phyloP scores from a whole-genome alignment of 805 yeast genomes.

The Metschnikowia continentalis region DNA sequence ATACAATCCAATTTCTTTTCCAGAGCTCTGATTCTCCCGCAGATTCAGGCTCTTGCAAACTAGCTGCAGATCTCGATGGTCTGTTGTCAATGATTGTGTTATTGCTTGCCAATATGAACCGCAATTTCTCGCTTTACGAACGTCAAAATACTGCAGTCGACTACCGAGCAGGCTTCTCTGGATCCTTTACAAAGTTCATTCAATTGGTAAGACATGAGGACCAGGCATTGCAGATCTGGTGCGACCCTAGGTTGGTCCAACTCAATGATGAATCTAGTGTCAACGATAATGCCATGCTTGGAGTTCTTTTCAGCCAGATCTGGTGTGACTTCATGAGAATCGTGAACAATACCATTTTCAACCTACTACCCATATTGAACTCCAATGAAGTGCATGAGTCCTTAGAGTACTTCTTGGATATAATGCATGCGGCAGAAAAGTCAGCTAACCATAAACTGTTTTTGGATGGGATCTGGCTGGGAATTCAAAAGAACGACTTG shows the following conservation, averaged over 20 bases:
- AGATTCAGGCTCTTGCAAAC: neutral
- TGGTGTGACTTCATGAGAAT: slow-evolving; percentile 37
- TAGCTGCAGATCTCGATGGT: slow-evolving; percentile 4
- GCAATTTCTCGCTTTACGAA: slow-evolving; percentile 20
- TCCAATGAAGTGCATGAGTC: slow-evolving; percentile 19
- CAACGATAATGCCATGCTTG: slow-evolving; percentile 20
- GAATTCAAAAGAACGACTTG: slow-evolving; percentile 12
- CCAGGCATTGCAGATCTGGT: slow-evolving; percentile 27
- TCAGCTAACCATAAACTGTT: slow-evolving; percentile 23
- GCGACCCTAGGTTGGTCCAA: slow-evolving; percentile 28
- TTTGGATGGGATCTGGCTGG: slow-evolving; percentile 13
- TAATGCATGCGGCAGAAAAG: slow-evolving; percentile 22
- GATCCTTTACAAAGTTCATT: slow-evolving; percentile 20
- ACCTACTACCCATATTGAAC: slow-evolving; percentile 23
- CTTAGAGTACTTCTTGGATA: slow-evolving; percentile 16
- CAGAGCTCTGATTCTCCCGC: slow-evolving; percentile 14
- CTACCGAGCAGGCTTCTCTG: slow-evolving; percentile 16
- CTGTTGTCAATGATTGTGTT: slow-evolving; percentile 12
- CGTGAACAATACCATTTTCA: slow-evolving; percentile 24
- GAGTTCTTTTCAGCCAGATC: slow-evolving; percentile 27
- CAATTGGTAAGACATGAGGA: slow-evolving; percentile 14
- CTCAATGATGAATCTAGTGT: slow-evolving; percentile 17
- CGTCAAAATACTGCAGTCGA: slow-evolving; percentile 16
- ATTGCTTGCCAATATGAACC: slow-evolving; percentile 21
- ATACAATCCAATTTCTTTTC: slow-evolving; percentile 1